phyloP scores from a whole-genome alignment of 202 grass and related monocot genomes.

The Dendrocalamus latiflorus region DNA sequence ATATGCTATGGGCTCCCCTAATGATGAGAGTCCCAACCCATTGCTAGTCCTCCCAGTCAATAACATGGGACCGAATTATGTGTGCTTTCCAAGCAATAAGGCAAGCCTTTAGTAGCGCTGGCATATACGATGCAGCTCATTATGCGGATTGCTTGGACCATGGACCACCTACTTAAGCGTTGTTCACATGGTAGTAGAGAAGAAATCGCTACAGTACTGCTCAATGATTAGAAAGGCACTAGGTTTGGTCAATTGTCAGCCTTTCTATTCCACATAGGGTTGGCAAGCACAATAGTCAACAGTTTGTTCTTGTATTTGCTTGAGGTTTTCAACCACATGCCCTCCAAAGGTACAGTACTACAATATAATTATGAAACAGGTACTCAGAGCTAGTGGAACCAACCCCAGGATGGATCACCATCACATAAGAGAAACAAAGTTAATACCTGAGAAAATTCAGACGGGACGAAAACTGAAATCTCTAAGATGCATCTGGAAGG shows the following conservation, averaged over 20 bases:
- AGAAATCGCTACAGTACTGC: not conserved
- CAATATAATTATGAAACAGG: not conserved
- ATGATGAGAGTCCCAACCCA: too few relatives aligned
- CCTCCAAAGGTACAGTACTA: not conserved
- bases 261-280: not conserved
- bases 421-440: not conserved
- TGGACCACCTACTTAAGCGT: not conserved
- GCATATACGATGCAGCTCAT: not conserved
- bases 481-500: not conserved
- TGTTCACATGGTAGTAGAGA: too few relatives aligned
- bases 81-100: conserved; percentile 24
- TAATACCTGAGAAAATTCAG: not conserved
- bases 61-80: conserved; percentile 30
- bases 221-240: not conserved
- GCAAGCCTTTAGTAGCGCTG: conserved; percentile 12
- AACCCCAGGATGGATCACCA: not conserved
- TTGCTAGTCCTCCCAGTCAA: not conserved
- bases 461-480: not conserved
- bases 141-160: conserved; percentile 9
- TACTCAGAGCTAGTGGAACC: not conserved
- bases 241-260: not conserved
- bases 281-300: not conserved
- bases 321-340: not conserved
- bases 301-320: not conserved
- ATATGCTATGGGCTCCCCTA: too few relatives aligned